Evolutionary conservation across 768 basidiomycete genomes (phyloP), one percentile per base, ranked within the genome.

Genomic region (Sarcodon aspratus): DNA sequence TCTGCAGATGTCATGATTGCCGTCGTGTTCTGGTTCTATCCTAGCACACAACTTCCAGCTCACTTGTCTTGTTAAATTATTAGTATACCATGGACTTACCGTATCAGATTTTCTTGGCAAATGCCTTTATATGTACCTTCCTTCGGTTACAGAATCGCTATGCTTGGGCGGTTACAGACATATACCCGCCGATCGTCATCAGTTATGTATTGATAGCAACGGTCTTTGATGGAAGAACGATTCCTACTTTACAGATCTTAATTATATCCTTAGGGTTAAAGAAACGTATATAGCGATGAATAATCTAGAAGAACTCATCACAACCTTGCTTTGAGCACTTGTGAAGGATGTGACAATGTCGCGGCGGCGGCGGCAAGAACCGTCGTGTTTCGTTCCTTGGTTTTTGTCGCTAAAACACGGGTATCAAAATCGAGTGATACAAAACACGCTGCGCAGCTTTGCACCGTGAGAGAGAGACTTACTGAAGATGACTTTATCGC

Each of bases 401-500:
- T 86, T 66, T 91, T 96, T 21, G 82, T 78, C 46, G 69, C 94
- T 97, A 59, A 36, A 46, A n/a, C 32, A 18, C 43, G 44, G 36
- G 43, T 45, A 44, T 33, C 32, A 44, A 48, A 43, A 50, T 33
- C 9, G 46, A 49, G 45, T 37, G 18, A 44, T 15, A 44, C 33
- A 18, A 49, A 36, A 13, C 21, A 36, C 13, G 27, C 32, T 10
- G 36, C 44, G 33, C 33, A 31, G 3, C n/a, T 35, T 13, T 15
- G 18, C 43, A 27, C 32, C 12, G 11, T 11, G 32, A 47, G 17
- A 50, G 33, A 27, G 37, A n/a, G 9, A 75, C 90, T 62, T 57
- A 96, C 92, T 70, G 64, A 99, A 99, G 45, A 97, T 80, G 48
- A 98, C 82, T 66, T 82, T 96, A 52, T 75, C 65, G 2, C 84